phyloP scores from a whole-genome alignment of 2,329 filamentous ascomycete genomes.

The Purpureocillium lavendulum region DNA sequence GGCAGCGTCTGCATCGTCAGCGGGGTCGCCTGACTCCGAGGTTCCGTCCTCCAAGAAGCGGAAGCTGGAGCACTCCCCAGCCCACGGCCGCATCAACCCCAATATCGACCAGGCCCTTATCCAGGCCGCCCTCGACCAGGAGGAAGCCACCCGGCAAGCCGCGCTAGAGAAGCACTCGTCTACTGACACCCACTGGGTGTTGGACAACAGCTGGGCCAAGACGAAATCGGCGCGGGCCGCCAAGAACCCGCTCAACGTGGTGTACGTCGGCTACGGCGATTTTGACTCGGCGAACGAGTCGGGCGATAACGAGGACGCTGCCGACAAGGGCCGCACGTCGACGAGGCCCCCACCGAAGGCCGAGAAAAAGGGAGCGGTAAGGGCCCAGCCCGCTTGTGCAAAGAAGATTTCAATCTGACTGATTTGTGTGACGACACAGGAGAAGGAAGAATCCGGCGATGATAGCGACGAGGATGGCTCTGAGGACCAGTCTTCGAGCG shows the following conservation, averaged over 20 bases:
- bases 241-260: slow-evolving; percentile 42
- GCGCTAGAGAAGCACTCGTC: slow-evolving; percentile 54
- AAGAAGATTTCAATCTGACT: not conserved
- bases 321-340: slow-evolving; percentile 25
- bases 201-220: slow-evolving; percentile 38
- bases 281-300: slow-evolving; percentile 33
- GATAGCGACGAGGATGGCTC: slow-evolving; percentile 13
- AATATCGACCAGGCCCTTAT: slow-evolving; percentile 51
- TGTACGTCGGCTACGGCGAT: slow-evolving; percentile 48
- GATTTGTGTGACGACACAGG: slow-evolving; percentile 2
- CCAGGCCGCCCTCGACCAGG: slow-evolving; percentile 54
- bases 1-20: slow-evolving; percentile 48
- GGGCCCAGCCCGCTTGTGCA: not conserved
- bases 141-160: slow-evolving; percentile 56
- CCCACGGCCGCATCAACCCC: slow-evolving; percentile 27
- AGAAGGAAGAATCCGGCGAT: not conserved
- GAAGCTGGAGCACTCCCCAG: slow-evolving; percentile 32
- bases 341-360: slow-evolving; percentile 20
- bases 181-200: slow-evolving; percentile 69
- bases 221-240: slow-evolving; percentile 17
- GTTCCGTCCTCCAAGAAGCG: slow-evolving; percentile 54
- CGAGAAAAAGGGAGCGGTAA: slow-evolving; percentile 13
- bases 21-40: slow-evolving; percentile 37
- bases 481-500: slow-evolving; percentile 16
- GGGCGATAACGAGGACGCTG: slow-evolving; percentile 23